phyloP scores from a whole-genome alignment of 1,284 basidiomycete species.

The Ceratobasidium sp. region DNA sequence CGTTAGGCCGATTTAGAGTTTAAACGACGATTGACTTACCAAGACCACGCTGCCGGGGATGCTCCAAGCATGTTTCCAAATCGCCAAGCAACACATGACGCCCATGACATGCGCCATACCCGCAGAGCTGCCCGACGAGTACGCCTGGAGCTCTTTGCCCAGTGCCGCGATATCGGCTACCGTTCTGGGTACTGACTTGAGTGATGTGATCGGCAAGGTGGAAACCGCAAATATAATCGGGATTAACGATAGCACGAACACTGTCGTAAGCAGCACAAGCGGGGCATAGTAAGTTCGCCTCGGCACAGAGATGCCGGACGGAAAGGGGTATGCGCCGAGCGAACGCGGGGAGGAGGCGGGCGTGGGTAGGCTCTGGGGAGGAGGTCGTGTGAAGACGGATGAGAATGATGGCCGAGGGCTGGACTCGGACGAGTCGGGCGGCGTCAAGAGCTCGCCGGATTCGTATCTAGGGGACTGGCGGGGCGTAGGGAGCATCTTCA shows the following conservation, averaged over 20 bases:
- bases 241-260: slow-evolving; percentile 46
- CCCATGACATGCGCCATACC: slow-evolving; percentile 78
- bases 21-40: slow-evolving; percentile 63
- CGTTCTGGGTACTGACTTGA: slow-evolving; percentile 77
- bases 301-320: not conserved
- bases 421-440: slow-evolving; percentile 10
- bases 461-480: slow-evolving; percentile 14
- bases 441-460: slow-evolving; percentile 15
- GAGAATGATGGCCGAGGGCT: slow-evolving; percentile 33
- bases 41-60: slow-evolving; percentile 91
- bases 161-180: slow-evolving; percentile 79
- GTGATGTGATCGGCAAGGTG: slow-evolving; percentile 73
- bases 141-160: slow-evolving; percentile 79
- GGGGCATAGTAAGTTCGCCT: slow-evolving; percentile 43
- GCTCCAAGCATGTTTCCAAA: slow-evolving; percentile 97
- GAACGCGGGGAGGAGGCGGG: slow-evolving; percentile 29
- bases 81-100: slow-evolving; percentile 85
- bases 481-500: slow-evolving; percentile 30
- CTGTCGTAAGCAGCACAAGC: slow-evolving; percentile 43
- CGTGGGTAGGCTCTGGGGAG: slow-evolving; percentile 21
- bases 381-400: slow-evolving; percentile 39
- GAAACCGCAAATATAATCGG: slow-evolving; percentile 65
- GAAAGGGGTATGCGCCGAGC: slow-evolving; percentile 14
- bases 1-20: slow-evolving; percentile 51
- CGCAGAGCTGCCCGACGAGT: slow-evolving; percentile 67